Conservation (phyloP, 2,329 filamentous ascomycete species). For the Cadophora sp. region DNA sequence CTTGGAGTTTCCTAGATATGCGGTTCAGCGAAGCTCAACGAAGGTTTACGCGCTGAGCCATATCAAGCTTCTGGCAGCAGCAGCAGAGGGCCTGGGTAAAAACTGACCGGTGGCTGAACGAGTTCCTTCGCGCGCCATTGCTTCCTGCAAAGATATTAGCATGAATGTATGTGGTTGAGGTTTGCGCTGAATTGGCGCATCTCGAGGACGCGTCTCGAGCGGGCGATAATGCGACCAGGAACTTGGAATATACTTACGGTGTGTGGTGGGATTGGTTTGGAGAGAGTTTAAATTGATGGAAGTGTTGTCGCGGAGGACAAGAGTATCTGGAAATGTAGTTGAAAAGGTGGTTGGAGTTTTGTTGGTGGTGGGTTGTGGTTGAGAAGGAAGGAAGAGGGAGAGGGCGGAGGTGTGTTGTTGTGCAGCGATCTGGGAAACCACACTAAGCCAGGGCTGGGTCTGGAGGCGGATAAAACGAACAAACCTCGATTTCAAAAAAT, state of each 20-base stretch:
- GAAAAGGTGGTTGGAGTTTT: constrained; percentile 28
- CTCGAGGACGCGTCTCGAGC: constrained; percentile 36
- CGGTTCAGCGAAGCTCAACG: constrained; percentile 37
- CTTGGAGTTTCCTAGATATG: constrained; percentile 40
- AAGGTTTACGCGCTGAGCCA: constrained; percentile 38
- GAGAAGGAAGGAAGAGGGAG: constrained; percentile 28
- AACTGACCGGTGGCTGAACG: constrained; percentile 42
- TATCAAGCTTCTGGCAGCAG: constrained; percentile 28
- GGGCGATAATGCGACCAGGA: constrained; percentile 34
- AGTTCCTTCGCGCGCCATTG: constrained; percentile 44
- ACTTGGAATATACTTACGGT: constrained; percentile 39
- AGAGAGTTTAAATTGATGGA: constrained; percentile 15
- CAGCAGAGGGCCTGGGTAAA: constrained; percentile 24
- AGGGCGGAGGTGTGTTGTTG: constrained; percentile 35
- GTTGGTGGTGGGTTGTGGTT: constrained; percentile 34
- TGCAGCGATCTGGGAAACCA: constrained; percentile 32
- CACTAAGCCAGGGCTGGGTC: constrained; percentile 28
- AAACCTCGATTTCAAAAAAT: constrained; percentile 26
- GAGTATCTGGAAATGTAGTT: constrained; percentile 22
- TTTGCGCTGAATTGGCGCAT: constrained; percentile 39
- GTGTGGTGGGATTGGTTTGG: constrained; percentile 11
- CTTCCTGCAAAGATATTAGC: constrained; percentile 39
- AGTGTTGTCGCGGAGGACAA: constrained; percentile 29
- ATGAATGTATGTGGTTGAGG: constrained; percentile 34
- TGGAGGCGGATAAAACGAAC: constrained; percentile 34